Conservation (phyloP, 306 rosid genomes). For the Rosa multiflora region DNA sequence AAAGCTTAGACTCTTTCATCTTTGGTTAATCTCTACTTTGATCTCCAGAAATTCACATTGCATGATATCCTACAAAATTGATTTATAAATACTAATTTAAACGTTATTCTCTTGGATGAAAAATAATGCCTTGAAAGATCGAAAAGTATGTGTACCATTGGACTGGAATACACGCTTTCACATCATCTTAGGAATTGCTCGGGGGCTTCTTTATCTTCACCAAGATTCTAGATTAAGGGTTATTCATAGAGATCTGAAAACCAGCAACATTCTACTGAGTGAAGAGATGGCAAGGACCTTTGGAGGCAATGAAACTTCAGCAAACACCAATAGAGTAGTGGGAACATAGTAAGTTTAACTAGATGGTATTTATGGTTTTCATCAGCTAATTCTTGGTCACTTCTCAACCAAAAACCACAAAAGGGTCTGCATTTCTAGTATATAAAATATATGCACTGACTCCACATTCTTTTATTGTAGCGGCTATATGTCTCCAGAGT, state of each 20-base stretch:
- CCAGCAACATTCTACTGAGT: conserved; percentile 66
- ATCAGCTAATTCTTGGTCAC: not conserved
- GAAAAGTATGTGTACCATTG: conserved; percentile 44
- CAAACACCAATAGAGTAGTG: conserved; percentile 66
- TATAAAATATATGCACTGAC: not conserved
- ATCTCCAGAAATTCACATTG: not conserved
- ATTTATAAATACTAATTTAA: conserved; percentile 18
- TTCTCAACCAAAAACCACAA: not conserved
- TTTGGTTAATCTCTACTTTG: conserved; percentile 47
- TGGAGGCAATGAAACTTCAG: conserved; percentile 59
- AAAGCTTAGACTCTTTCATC: conserved; percentile 71
- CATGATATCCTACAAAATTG: not conserved
- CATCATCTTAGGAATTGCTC: conserved; percentile 68
- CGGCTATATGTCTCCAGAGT: conserved; percentile 79
- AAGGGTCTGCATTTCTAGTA: not conserved
- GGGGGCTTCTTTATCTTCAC: conserved; percentile 79
- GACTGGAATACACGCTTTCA: conserved; percentile 69
- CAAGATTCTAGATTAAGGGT: conserved; percentile 77
- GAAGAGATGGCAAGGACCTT: conserved; percentile 71
- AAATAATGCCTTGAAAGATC: conserved; percentile 39
- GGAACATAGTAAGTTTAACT: conserved; percentile 72
- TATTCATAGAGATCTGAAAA: conserved; percentile 69
- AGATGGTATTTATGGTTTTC: not conserved
- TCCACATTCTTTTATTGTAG: conserved; percentile 31
- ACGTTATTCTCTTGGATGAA: conserved; percentile 15